These are phyloP conservation scores for Dothidotthia symphoricarpi DNA, from an alignment of 2,329 filamentous ascomycete species.

Conservation along the genomic window DNA sequence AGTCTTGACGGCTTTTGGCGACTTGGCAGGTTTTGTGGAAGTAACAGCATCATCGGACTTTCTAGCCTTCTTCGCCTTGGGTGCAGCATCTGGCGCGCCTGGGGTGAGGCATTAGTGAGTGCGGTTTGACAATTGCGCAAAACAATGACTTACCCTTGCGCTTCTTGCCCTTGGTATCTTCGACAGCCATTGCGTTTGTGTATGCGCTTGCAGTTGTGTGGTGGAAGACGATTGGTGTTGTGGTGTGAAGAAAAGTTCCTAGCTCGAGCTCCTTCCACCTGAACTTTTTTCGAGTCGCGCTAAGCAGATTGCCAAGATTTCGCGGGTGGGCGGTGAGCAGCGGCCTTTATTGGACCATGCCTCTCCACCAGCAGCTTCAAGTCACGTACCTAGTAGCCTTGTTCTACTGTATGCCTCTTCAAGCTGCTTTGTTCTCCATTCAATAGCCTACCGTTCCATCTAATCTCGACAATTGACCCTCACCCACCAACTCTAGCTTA, in stretches of 20 bases:
- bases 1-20: conserved; percentile 22
- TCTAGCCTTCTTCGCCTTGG: conserved; percentile 42
- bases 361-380: not conserved
- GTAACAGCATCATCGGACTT: conserved; percentile 33
- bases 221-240: conserved; percentile 6
- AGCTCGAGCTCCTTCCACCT: conserved; percentile 26
- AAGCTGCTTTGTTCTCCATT: too few species aligned
- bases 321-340: not conserved
- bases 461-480: not conserved
- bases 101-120: conserved; percentile 10
- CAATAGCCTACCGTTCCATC: too few species aligned
- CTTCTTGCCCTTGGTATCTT: conserved; percentile 55
- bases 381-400: too few species aligned
- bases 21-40: conserved; percentile 16
- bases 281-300: conserved; percentile 33
- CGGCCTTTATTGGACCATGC: too few species aligned
- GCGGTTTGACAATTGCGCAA: conserved; percentile 6
- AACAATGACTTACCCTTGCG: conserved; percentile 48
- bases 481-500: too few species aligned
- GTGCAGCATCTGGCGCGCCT: conserved; percentile 37
- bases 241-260: conserved; percentile 35
- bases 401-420: too few species aligned
- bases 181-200: conserved; percentile 51
- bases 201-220: conserved; percentile 12
- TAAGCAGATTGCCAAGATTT: conserved; percentile 9